A percentile compares a stretch with the other conserved stretches of the same genome.
These are phyloP conservation scores for Amanita muscaria DNA, from an alignment of 768 basidiomycete genomes.

Conservation along the genomic window DNA sequence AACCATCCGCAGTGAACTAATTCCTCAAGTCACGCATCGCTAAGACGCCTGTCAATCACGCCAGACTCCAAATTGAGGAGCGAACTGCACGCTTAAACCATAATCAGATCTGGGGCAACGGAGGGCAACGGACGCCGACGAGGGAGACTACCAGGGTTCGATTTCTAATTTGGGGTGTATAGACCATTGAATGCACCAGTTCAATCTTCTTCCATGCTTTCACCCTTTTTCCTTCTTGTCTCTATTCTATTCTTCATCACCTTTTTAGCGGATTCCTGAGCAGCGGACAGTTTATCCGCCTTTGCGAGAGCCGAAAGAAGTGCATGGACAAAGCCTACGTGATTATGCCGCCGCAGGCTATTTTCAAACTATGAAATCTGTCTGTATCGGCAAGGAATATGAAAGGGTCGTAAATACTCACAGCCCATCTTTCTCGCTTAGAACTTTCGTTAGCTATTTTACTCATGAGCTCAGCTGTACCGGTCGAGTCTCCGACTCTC, in stretches of 20 bases:
- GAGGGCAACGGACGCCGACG: too few species aligned
- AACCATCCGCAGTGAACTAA: too few species aligned
- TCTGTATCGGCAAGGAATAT: conserved; percentile 11
- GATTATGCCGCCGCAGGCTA: conserved; percentile 78
- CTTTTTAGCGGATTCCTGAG: conserved; percentile 36
- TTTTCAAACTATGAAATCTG: conserved; percentile 64
- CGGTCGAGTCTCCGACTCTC: conserved; percentile 29
- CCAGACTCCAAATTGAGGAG: too few species aligned
- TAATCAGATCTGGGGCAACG: too few species aligned
- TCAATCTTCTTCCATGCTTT: conserved; percentile 41
- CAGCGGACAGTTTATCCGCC: conserved; percentile 49
- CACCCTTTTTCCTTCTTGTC: conserved; percentile 34
- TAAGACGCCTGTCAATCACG: too few species aligned
- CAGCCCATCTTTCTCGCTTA: conserved; percentile 77
- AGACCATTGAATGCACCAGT: conserved; percentile 17
- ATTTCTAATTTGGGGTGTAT: too few species aligned
- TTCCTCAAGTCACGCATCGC: too few species aligned
- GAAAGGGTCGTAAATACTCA: conserved; percentile 31
- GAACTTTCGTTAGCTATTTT: conserved; percentile 58
- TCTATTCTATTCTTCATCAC: conserved; percentile 39
- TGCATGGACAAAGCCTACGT: conserved; percentile 72
- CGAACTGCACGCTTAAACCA: too few species aligned
- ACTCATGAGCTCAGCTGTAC: conserved; percentile 44
- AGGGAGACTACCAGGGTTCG: too few species aligned
- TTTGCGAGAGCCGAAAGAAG: conserved; percentile 69